Evolutionary conservation across 2,329 filamentous ascomycete species (phyloP), one percentile per base, ranked within the genome.

Genomic region (Scorias spongiosa): DNA sequence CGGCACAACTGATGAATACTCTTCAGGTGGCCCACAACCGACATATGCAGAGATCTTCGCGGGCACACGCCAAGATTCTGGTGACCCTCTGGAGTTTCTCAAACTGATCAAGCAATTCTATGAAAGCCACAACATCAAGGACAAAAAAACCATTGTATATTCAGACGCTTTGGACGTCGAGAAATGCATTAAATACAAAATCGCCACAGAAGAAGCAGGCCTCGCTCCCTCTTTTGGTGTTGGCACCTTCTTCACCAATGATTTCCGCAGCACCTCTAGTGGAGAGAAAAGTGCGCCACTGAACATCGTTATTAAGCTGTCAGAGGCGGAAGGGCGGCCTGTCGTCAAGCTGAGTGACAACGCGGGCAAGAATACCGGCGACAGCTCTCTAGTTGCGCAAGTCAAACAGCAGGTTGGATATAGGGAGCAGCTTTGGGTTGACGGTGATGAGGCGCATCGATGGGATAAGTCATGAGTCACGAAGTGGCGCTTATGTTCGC

Each of bases 221-320:
- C 88, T 98, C 63, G 75, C 80, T 47, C 82, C 89, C 10, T 84
- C 82, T 0, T 98, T 98, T 66, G 91, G 91, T 48, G 84, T 98
- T 1, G 91, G 91, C 4, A 98, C 91, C 0, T 96, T 85, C 64
- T 73, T 98, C 55, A 98, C 91, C 3, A 77, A 98, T 57, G 91
- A 98, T 63, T 98, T 91, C 60, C 68, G 67, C n/a, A 76, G 82
- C 51, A 67, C 74, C 48, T 77, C 71, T 30, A 83, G 80, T 1
- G 80, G 80, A 34, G 78, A 78, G 53, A 96, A 95, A 65, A 95
- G 88, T 0, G 77, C 80, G 12, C 91, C 91, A 0, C 68, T 98
- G 44, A 98, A 98, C 57, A 98, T 98, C 55, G 91, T 98, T 53
- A 95, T 98, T 66, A 98, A 98, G 67, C 74, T 98, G 48, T 85